Base-by-base conservation (phyloP, 2,329 filamentous ascomycete species). In the Tolypocladium inflatum region DNA sequence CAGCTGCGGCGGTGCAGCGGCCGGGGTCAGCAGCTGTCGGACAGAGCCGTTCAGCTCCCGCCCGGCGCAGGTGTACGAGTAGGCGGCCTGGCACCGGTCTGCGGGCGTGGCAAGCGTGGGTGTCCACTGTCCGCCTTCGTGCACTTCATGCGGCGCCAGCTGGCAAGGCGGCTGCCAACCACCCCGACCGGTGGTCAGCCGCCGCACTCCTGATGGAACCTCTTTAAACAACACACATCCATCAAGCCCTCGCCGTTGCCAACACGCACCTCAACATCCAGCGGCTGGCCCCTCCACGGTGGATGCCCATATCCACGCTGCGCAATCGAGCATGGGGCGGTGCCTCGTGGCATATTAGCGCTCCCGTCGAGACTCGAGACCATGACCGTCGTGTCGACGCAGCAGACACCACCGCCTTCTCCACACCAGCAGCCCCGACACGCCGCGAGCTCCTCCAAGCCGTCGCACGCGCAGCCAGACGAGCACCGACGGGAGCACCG, bases 401-500 rank as follows among this genome's bases (percentile, higher is more conserved):
- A 62, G 50, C 57, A 57, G 58, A 58, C 56, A 52, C 58, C 59
- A 11, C 59, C 64, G 48, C 65, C 58, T 58, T 59, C 55, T 21
- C 62, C 58, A 52, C 59, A 57, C 56, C 61, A 58, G 45, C 26
- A 5, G 38, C 55, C 41, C 42, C 57, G 48, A 52, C 61, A 21
- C n/a, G 45, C 56, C 61, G 58, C 66, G 53, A 64, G 63, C 64
- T 67, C 62, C 59, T 67, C 65, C 61, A 65, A 62, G 55, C 58
- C 61, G 61, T 59, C 61, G 58, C 65, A 61, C 62, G 62, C 66
- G 63, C 64, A 60, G 58, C 61, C 58, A 53, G 62, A 61, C 60
- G 55, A 65, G 56, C 57, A 57, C 37, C 59, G 55, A 58, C 58
- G 61, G 57, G 55, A 65, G 56, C 56, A 55, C 37, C 60, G 56